Conservation (phyloP, 2,329 filamentous ascomycete species). For the Chrysoporthe cubensis region DNA sequence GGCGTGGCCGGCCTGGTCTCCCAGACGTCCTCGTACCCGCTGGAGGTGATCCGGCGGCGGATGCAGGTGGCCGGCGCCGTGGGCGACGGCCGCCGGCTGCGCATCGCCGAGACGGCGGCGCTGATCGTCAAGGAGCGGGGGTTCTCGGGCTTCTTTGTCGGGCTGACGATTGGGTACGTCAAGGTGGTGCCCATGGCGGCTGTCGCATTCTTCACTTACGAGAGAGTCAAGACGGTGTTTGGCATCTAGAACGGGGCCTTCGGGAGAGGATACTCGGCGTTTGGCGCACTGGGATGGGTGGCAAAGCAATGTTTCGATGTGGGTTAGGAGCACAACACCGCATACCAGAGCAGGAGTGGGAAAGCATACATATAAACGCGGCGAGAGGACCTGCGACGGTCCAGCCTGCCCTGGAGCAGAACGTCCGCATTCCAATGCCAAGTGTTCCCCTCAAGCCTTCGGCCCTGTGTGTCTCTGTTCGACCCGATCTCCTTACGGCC, state of each 20-base stretch:
- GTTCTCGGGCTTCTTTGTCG: constrained; percentile 84
- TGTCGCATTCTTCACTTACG: constrained; percentile 68
- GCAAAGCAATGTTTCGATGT: constrained; percentile 24
- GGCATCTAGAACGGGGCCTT: constrained; percentile 57
- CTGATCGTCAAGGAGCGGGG: constrained; percentile 79
- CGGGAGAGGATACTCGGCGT: constrained; percentile 15
- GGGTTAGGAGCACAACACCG: constrained; percentile 3
- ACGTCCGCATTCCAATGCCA: constrained; percentile 5
- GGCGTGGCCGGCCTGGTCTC: constrained; percentile 86
- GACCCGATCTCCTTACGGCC: background rate
- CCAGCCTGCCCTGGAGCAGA: background rate
- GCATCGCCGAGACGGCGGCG: constrained; percentile 76
- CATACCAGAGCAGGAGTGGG: background rate
- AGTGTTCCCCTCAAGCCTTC: background rate
- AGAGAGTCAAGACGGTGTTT: constrained; percentile 64
- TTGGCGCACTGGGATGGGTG: constrained; percentile 21
- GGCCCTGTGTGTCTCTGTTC: background rate
- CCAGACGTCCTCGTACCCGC: constrained; percentile 89
- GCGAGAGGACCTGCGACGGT: background rate
- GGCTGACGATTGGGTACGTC: constrained; percentile 90
- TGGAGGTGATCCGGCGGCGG: constrained; percentile 87
- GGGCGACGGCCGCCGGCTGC: constrained; percentile 80
- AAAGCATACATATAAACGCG: background rate
- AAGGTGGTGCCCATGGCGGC: constrained; percentile 93
- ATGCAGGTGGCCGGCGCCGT: constrained; percentile 98